Base-by-base conservation (phyloP, 2,329 filamentous ascomycete genomes). In the Alternaria sp. region DNA sequence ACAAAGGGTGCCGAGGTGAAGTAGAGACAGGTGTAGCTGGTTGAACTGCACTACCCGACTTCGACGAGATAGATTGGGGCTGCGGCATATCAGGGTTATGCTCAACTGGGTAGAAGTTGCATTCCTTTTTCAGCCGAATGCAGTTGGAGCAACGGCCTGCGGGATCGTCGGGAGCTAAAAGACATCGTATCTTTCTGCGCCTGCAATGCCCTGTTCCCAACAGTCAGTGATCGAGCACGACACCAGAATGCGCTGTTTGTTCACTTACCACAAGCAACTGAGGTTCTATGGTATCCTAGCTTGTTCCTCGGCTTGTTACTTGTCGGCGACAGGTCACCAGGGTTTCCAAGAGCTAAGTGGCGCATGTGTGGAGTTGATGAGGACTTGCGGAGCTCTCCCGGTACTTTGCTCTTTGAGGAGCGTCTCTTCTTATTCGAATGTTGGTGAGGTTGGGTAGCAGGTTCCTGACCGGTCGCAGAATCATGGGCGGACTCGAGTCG, bases 81-180 rank as follows among this genome's bases (percentile, higher is more conserved):
- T 83, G 83, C 71, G 83, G 84, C 61, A 84, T 82, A 43, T 84
- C 76, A 10, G 86, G 84, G 25, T 87, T 88, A 77, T 94, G 92
- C 68, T 97, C 94, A 21, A 97, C 94, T 0, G 94, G 92, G 72
- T 90, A 92, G 81, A 97, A 98, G 77, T 91, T 93, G 81, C 95
- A 98, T 69, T 97, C 93, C 76, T 97, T 97, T 80, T 96, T 96
- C 76, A 98, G 83, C 50, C 94, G 89, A 74, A 97, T 97, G 81
- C 95, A 98, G 82, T 97, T 97, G 68, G 91, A 88, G 81, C 95
- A 98, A 68, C 94, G 90, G 49, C 90, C 89, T 74, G 92, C 88
- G 10, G 85, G 78, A 71, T 96, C 93, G 67, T 90, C 89, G 53
- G 88, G 86, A 9, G 92, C 89, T 46, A 93, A 86, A 55, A 97